Evolutionary conservation across 148 eudicot genomes (phyloP).

Genomic region (Arctostaphylos glauca): DNA sequence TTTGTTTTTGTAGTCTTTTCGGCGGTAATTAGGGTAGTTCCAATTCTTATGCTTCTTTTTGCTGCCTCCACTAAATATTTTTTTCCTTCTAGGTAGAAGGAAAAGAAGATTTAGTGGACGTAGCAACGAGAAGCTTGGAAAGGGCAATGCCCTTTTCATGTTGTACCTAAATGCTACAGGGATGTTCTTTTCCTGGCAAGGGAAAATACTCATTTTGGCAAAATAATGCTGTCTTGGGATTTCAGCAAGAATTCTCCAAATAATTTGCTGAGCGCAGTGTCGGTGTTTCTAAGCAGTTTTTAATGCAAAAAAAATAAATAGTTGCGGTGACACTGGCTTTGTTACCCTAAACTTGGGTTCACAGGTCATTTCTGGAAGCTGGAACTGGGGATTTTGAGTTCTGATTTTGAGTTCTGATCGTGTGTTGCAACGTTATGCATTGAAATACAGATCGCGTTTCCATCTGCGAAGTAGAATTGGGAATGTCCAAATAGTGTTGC

Average conservation of each 20-base stretch:
- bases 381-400: background rate
- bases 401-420: background rate
- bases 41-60: slow-evolving; percentile 87
- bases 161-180: background rate
- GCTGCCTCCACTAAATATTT: slow-evolving; percentile 91
- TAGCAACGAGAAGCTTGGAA: slow-evolving; percentile 96
- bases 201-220: slow-evolving; percentile 26
- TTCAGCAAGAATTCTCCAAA: background rate
- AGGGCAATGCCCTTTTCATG: slow-evolving; percentile 41
- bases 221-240: background rate
- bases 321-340: background rate
- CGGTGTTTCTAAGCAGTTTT: background rate
- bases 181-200: slow-evolving; percentile 16
- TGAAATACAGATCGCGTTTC: background rate
- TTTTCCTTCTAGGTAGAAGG: slow-evolving; percentile 35
- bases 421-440: background rate
- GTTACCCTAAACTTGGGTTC: background rate
- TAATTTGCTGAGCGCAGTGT: background rate
- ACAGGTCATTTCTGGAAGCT: background rate
- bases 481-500: background rate
- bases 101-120: slow-evolving; percentile 77
- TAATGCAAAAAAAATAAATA: background rate
- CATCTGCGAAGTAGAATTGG: background rate
- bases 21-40: slow-evolving; percentile 24
- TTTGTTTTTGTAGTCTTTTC: background rate